Conservation (phyloP, 1,284 basidiomycete genomes). For the Leccinum solheimii region DNA sequence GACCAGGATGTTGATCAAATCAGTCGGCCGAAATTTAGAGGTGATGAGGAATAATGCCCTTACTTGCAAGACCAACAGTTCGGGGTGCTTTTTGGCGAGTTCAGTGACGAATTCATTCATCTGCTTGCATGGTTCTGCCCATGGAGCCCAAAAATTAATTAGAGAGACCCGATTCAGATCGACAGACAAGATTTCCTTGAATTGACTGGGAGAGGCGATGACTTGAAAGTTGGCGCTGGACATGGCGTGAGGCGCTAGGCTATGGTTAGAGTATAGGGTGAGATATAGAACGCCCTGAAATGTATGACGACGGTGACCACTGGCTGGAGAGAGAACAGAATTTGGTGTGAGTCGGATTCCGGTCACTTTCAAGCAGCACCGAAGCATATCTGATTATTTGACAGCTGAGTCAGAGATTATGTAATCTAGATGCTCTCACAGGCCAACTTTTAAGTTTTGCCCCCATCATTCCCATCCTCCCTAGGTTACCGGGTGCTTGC, state of each 20-base stretch:
- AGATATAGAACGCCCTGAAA: background rate
- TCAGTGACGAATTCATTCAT: constrained; percentile 80
- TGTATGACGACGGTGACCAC: background rate
- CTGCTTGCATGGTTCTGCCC: constrained; percentile 86
- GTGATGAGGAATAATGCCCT: constrained; percentile 20
- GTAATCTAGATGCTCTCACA: background rate
- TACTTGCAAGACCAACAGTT: constrained; percentile 76
- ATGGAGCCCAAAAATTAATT: constrained; percentile 92
- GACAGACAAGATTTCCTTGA: constrained; percentile 70
- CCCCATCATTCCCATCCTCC: background rate
- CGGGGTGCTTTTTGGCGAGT: constrained; percentile 71
- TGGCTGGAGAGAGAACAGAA: background rate
- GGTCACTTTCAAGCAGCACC: background rate
- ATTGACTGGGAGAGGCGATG: constrained; percentile 67
- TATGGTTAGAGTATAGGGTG: background rate
- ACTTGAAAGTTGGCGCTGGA: constrained; percentile 48
- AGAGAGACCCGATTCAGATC: constrained; percentile 82
- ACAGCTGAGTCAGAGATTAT: background rate
- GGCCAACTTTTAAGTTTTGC: background rate
- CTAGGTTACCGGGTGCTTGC: background rate
- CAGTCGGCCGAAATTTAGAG: background rate
- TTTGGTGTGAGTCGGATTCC: background rate
- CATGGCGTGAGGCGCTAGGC: constrained; percentile 14
- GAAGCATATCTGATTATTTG: background rate
- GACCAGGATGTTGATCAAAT: background rate